Conservation (phyloP, 2,329 filamentous ascomycete genomes). For the Colletotrichum tropicale region DNA sequence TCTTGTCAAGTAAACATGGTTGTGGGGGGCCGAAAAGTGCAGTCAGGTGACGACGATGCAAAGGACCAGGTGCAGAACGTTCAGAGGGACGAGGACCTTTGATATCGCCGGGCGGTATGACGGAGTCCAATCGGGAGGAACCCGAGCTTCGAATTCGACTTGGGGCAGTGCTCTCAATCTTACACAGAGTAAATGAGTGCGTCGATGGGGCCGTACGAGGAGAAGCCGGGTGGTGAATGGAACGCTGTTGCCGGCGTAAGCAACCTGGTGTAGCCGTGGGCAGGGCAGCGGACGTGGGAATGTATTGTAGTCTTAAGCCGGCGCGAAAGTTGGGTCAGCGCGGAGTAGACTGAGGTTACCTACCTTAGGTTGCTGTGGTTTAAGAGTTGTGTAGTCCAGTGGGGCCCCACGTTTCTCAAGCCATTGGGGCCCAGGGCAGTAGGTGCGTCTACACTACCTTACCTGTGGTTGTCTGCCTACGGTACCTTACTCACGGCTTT, state of each 20-base stretch:
- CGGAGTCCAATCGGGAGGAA: background rate
- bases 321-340: background rate
- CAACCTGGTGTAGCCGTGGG: background rate
- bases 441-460: background rate
- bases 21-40: background rate
- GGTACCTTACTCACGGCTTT: background rate
- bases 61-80: background rate
- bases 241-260: background rate
- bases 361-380: background rate
- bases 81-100: background rate
- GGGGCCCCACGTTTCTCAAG: background rate
- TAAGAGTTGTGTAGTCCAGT: conserved; percentile 2
- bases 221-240: background rate
- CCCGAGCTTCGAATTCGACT: background rate
- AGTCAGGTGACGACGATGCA: background rate
- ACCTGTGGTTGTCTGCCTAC: background rate
- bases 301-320: background rate
- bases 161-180: background rate
- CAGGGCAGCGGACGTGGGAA: background rate
- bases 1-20: conserved; percentile 7
- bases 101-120: background rate
- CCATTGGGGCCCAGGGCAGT: background rate
- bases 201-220: conserved; percentile 9
- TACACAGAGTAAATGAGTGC: background rate
- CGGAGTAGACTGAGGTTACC: conserved; percentile 1